Evolutionary conservation across 768 basidiomycete species (phyloP), one percentile per base, ranked within the genome.

Genomic region (Candolleomyces efflorescens): DNA sequence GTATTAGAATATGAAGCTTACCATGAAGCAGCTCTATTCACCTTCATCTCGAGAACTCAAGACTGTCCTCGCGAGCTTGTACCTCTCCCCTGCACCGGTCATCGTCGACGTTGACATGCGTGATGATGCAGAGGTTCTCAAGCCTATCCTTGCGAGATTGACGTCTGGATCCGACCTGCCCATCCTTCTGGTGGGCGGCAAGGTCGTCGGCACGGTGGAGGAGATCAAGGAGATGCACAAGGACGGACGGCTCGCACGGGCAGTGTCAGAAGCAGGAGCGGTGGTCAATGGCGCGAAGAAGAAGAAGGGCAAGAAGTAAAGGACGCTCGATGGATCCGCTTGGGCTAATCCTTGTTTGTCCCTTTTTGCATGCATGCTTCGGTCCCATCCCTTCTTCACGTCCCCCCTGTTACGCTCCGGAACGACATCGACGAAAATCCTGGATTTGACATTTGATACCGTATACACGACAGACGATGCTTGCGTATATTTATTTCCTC

Each of bases 101-200:
- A 76, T 90, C 50, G 80, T 92, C 44, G 87, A 90, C 41, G 79
- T 89, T 20, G 90, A 92, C 65, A 70, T 82, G 53, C 84, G 90
- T 59, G 86, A 85, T 59, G 90, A 93, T 66, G 81, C 80, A 4
- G 73, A 78, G 0, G 82, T 90, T 23, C 73, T 93, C 22, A 68
- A 70, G 3, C 84, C 87, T 1, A 74, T 92, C 23, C 75, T 92
- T 46, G 64, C 67, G 12, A 85, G 90, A 0, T 74, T 92, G 39
- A 88, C 88, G 0, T 70, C 69, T 15, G 65, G 75, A 3, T 60
- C 74, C 1, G 78, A 82, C 15, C 73, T 92, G 6, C 89, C 91
- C 15, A 67, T 91, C 27, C 78, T 92, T 4, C 74, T 93, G 53
- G 68, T 93, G 46, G 86, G 84, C 17, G 91, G 91, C 37, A 74